phyloP scores from a whole-genome alignment of 2,329 filamentous ascomycete genomes.

The Aspergillus alliaceus region DNA sequence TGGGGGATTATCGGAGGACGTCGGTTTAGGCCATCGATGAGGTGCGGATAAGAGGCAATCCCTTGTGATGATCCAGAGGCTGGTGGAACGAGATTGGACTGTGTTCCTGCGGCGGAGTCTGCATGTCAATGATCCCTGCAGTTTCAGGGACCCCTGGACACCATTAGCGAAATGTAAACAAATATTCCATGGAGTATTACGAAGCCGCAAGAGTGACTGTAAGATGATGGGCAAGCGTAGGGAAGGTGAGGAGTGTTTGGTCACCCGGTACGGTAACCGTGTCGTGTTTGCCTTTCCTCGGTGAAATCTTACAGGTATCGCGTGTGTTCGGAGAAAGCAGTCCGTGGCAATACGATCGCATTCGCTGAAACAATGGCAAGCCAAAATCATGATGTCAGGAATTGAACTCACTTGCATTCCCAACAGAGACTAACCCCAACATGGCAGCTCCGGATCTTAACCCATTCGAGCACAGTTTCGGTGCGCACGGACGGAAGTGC shows the following conservation, averaged over 20 bases:
- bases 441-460: not conserved
- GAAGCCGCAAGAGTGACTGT: not conserved
- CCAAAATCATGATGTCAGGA: slow-evolving; percentile 5
- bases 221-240: not conserved
- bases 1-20: not conserved
- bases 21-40: not conserved
- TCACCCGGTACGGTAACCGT: not conserved
- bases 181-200: not conserved
- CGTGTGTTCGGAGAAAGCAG: not conserved
- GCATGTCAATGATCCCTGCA: not conserved
- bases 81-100: slow-evolving; percentile 6
- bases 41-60: not conserved
- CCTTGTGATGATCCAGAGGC: not conserved
- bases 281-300: too few relatives aligned
- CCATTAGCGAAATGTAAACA: not conserved
- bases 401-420: not conserved
- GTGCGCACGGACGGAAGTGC: not conserved
- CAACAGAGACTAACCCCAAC: not conserved
- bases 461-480: not conserved
- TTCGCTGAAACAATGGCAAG: not conserved
- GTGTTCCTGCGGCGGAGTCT: slow-evolving; percentile 1
- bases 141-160: not conserved
- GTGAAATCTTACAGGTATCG: not conserved
- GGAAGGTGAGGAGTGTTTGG: not conserved
- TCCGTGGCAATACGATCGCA: not conserved